Evolutionary conservation across 768 basidiomycete species (phyloP).

Genomic region (Pleurotus pulmonarius): DNA sequence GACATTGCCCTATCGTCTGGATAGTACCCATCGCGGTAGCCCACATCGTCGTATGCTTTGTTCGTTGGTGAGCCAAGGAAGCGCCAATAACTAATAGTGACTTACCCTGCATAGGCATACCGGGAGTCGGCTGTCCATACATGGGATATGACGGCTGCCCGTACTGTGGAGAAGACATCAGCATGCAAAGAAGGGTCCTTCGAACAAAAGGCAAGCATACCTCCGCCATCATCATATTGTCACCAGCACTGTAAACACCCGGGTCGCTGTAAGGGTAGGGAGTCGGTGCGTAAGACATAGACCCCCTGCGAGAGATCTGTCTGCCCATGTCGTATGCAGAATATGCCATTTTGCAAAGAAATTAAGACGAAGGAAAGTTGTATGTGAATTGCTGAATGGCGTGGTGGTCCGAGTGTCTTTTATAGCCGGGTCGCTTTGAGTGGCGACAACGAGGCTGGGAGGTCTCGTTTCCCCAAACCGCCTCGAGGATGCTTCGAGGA

Average conservation of each 20-base stretch:
- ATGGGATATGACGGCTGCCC: conserved; percentile 41
- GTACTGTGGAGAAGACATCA: conserved; percentile 28
- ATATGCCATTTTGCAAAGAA: conserved; percentile 30
- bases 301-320: conserved; percentile 10
- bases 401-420: neutral
- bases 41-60: conserved; percentile 55
- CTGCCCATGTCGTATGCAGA: conserved; percentile 33
- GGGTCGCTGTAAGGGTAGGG: conserved; percentile 18
- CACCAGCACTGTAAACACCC: conserved; percentile 25
- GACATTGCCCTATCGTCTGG: conserved; percentile 38
- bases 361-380: neutral
- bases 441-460: conserved; percentile 13
- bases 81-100: neutral
- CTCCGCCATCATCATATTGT: conserved; percentile 22
- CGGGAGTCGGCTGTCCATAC: conserved; percentile 36
- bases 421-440: conserved; percentile 6
- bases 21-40: conserved; percentile 49
- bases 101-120: conserved; percentile 31
- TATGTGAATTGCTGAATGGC: neutral
- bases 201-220: conserved; percentile 31
- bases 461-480: conserved; percentile 7
- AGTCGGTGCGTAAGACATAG: conserved; percentile 7
- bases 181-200: conserved; percentile 1
- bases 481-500: conserved; percentile 17
- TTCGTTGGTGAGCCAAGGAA: conserved; percentile 5